Conservation (phyloP, 1,284 basidiomycete species). For the Malassezia slooffiae region DNA sequence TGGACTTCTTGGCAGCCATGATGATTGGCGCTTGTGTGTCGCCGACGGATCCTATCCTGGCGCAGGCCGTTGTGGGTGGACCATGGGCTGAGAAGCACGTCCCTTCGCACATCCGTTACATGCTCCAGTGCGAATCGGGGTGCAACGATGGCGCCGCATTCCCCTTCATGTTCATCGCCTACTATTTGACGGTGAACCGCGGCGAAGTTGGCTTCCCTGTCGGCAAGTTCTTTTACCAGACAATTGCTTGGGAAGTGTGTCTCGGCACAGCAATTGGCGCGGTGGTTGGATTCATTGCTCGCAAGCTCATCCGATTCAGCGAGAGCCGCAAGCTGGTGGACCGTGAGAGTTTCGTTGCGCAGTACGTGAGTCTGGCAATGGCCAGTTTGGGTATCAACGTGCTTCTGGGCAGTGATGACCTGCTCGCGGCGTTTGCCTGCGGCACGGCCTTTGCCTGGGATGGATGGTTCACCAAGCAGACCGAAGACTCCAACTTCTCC, state of each 20-base stretch:
- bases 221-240: conserved; percentile 40
- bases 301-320: conserved; percentile 91
- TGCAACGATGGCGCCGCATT: conserved; percentile 67
- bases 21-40: conserved; percentile 88
- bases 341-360: conserved; percentile 83
- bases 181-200: conserved; percentile 71
- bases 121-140: conserved; percentile 83
- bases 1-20: conserved; percentile 49
- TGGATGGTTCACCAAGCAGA: conserved; percentile 79
- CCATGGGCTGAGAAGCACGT: conserved; percentile 98
- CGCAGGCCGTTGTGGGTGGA: conserved; percentile 68
- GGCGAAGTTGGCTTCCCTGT: conserved; percentile 57
- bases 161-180: conserved; percentile 83
- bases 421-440: conserved; percentile 70
- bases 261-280: conserved; percentile 71
- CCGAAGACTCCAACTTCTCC: conserved; percentile 71
- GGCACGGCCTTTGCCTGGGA: conserved; percentile 98
- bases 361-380: conserved; percentile 70
- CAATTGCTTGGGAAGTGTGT: conserved; percentile 62
- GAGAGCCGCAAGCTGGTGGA: conserved; percentile 82
- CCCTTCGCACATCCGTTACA: conserved; percentile 82
- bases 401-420: conserved; percentile 42
- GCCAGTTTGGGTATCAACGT: conserved; percentile 59
- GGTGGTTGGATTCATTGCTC: conserved; percentile 66
- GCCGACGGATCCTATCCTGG: conserved; percentile 73